Evolutionary conservation across 306 rosid genomes (phyloP).

Genomic region (Gleditsia sinensis): DNA sequence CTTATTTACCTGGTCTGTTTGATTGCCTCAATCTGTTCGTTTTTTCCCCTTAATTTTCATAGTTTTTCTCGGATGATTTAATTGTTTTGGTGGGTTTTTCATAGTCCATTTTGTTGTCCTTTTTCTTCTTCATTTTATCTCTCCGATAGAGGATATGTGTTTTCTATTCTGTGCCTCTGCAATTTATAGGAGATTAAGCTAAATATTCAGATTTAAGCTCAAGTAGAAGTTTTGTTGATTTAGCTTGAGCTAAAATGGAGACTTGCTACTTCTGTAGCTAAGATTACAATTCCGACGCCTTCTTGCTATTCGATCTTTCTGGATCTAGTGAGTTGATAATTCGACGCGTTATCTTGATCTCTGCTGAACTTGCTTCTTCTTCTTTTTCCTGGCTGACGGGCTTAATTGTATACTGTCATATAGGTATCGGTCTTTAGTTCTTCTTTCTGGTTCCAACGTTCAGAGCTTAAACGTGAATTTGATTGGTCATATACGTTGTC

Average conservation of each 20-base stretch:
- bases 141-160: background rate
- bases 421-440: background rate
- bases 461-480: slow-evolving; percentile 17
- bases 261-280: background rate
- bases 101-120: background rate
- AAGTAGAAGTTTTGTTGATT: background rate
- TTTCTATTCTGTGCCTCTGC: too few relatives aligned
- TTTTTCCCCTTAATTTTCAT: slow-evolving; percentile 6
- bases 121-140: background rate
- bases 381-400: background rate
- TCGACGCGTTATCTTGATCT: background rate
- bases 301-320: background rate
- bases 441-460: background rate
- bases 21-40: background rate
- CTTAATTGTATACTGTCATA: background rate
- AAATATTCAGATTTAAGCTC: background rate
- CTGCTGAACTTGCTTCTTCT: background rate
- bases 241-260: background rate
- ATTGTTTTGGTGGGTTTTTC: background rate
- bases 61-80: background rate
- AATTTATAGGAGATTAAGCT: background rate
- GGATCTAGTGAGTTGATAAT: background rate
- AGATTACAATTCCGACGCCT: background rate
- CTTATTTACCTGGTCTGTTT: background rate
- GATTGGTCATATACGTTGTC: background rate